A percentile compares a stretch with the other conserved stretches of the same genome.
Conservation (phyloP, 805 yeast species). For the Torulaspora indica region DNA sequence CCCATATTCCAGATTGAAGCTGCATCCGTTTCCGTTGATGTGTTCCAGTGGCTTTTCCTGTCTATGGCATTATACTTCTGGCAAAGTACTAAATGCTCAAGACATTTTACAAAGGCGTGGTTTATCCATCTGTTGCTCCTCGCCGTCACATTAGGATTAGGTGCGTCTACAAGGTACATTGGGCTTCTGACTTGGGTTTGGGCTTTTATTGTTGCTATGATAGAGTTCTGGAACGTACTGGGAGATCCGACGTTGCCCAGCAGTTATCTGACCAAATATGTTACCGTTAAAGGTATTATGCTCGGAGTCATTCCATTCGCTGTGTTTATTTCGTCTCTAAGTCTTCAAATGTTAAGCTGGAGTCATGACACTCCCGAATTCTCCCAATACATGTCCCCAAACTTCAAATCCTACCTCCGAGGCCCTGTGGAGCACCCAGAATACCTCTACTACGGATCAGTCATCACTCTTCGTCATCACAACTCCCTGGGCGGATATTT, state of each 20-base stretch:
- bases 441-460: constrained; percentile 68
- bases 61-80: constrained; percentile 48
- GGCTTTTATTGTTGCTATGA: constrained; percentile 47
- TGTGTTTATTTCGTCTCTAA: constrained; percentile 54
- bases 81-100: constrained; percentile 45
- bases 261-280: constrained; percentile 39
- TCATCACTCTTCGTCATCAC: constrained; percentile 65
- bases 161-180: constrained; percentile 61
- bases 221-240: constrained; percentile 59
- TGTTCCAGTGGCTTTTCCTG: constrained; percentile 43
- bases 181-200: constrained; percentile 66
- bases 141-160: constrained; percentile 50
- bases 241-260: constrained; percentile 60
- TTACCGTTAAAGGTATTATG: constrained; percentile 38
- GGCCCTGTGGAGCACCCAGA: constrained; percentile 44
- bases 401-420: constrained; percentile 57
- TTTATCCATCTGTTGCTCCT: constrained; percentile 43
- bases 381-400: constrained; percentile 52
- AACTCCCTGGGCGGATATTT: constrained; percentile 70
- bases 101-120: constrained; percentile 51
- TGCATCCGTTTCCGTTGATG: constrained; percentile 32
- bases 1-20: constrained; percentile 20
- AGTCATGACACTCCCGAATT: constrained; percentile 14
- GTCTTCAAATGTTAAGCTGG: constrained; percentile 41
- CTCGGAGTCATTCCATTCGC: constrained; percentile 52